Evolutionary conservation across 345 rosid genomes (phyloP).

Genomic region (Aquilaria yunnanensis): DNA sequence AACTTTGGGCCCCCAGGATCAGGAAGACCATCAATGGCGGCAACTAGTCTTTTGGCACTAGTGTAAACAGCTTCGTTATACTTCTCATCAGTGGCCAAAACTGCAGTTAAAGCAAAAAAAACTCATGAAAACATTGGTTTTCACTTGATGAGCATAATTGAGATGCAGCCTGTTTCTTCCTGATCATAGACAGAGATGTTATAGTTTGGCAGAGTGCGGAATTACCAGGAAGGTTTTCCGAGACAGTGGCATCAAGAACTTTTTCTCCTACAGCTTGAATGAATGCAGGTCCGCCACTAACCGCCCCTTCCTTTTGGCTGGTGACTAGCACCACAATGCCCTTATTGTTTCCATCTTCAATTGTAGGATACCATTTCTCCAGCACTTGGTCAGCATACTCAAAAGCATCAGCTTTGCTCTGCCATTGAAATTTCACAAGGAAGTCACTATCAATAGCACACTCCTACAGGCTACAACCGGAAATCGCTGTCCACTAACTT

Average conservation of each 20-base stretch:
- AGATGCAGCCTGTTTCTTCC: no score
- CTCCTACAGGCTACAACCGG: no score
- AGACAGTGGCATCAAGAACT: slow-evolving; percentile 79
- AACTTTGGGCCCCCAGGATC: slow-evolving; percentile 80
- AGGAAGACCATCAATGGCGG: slow-evolving; percentile 93
- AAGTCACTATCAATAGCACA: slow-evolving; percentile 13
- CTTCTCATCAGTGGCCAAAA: slow-evolving; percentile 91
- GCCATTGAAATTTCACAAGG: slow-evolving; percentile 17
- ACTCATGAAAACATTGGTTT: background rate
- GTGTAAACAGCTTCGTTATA: slow-evolving; percentile 84
- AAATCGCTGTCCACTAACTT: background rate
- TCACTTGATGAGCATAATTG: background rate
- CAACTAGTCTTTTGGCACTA: slow-evolving; percentile 82
- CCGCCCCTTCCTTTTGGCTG: slow-evolving; percentile 95
- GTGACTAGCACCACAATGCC: slow-evolving; percentile 91
- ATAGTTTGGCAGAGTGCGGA: background rate
- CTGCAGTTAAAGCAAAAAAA: slow-evolving; percentile 31
- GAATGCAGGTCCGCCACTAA: slow-evolving; percentile 96
- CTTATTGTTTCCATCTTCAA: slow-evolving; percentile 84
- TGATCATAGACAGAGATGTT: no score
- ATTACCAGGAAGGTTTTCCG: slow-evolving; percentile 94
- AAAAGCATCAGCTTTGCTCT: slow-evolving; percentile 99
- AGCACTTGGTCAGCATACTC: slow-evolving; percentile 97
- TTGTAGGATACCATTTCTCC: slow-evolving; percentile 87
- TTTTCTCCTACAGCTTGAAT: slow-evolving; percentile 81